Conservation (phyloP, 306 rosid genomes). For the Begonia fuchsioides region DNA sequence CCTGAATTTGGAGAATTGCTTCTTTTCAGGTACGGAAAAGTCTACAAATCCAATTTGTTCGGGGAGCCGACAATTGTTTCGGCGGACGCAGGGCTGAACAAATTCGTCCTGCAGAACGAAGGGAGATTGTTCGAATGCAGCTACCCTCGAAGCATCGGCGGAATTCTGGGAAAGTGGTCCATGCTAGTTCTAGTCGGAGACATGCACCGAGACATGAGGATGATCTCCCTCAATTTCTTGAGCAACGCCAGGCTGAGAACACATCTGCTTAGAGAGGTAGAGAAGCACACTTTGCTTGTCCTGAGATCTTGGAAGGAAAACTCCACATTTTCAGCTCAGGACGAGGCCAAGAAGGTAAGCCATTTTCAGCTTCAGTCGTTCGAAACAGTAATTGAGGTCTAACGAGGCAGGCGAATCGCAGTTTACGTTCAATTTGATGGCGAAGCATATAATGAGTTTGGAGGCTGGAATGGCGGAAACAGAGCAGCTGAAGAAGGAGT, state of each 20-base stretch:
- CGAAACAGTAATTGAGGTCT: too few species aligned
- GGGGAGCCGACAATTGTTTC: slow-evolving; percentile 88
- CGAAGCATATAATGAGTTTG: slow-evolving; percentile 79
- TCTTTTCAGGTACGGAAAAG: slow-evolving; percentile 64
- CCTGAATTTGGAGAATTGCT: neutral
- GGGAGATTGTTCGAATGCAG: slow-evolving; percentile 89
- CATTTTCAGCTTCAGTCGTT: too few species aligned
- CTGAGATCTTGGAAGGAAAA: slow-evolving; percentile 49
- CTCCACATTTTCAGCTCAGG: slow-evolving; percentile 66
- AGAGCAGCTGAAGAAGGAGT: slow-evolving; percentile 67
- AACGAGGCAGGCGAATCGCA: slow-evolving; percentile 70
- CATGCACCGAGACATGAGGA: slow-evolving; percentile 94
- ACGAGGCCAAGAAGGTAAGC: slow-evolving; percentile 75
- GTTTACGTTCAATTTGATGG: slow-evolving; percentile 96
- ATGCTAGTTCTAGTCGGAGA: slow-evolving; percentile 96
- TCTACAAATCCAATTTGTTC: slow-evolving; percentile 75
- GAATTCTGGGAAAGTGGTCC: slow-evolving; percentile 97
- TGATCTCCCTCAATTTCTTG: slow-evolving; percentile 67
- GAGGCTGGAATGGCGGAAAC: slow-evolving; percentile 79
- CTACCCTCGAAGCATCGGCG: slow-evolving; percentile 91
- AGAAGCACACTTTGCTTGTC: slow-evolving; percentile 60
- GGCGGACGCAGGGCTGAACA: slow-evolving; percentile 81
- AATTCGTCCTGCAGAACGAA: slow-evolving; percentile 77
- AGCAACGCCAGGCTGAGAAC: slow-evolving; percentile 73
- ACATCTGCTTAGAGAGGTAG: slow-evolving; percentile 57